Percentiles rank a stretch among this genome's conserved stretches.
Evolutionary conservation across 495 filamentous ascomycete genomes (phyloP).

Genomic region (Achaetomiella virescens): DNA sequence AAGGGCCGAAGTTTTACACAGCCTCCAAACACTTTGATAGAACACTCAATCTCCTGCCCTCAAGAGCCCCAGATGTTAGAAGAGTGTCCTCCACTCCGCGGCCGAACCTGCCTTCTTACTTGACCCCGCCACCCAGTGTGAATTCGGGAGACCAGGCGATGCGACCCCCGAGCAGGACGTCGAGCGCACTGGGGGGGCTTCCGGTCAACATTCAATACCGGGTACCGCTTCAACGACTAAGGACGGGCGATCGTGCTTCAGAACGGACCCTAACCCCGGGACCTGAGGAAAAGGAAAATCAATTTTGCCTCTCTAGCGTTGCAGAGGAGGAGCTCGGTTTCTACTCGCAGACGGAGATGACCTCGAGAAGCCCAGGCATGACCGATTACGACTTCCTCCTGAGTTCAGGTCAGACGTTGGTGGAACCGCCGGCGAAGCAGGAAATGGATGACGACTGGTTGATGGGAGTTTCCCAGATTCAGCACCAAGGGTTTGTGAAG

Average conservation of each 20-base stretch:
- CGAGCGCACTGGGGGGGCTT: background rate
- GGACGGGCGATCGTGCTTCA: background rate
- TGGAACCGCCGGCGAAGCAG: background rate
- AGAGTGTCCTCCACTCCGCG: background rate
- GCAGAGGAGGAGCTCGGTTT: background rate
- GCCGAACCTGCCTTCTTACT: background rate
- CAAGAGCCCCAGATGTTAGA: background rate
- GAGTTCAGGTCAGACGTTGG: slow-evolving; percentile 6
- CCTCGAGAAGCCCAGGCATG: background rate
- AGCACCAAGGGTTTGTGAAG: slow-evolving; percentile 20
- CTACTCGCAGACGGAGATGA: background rate
- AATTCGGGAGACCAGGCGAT: background rate
- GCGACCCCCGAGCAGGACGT: background rate
- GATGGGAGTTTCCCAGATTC: slow-evolving; percentile 1
- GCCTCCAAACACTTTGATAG: slow-evolving; percentile 16
- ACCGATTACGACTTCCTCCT: background rate
- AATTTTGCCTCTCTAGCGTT: background rate
- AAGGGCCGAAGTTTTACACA: slow-evolving; percentile 2
- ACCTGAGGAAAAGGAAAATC: background rate
- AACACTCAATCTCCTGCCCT: slow-evolving; percentile 10
- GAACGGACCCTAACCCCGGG: background rate
- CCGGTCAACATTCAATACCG: background rate
- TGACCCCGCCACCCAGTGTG: background rate
- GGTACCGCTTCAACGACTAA: background rate
- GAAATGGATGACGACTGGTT: background rate